These are phyloP conservation scores for Sporothrix inflata DNA, from an alignment of 2,329 filamentous ascomycete genomes.

Conservation along the genomic window DNA sequence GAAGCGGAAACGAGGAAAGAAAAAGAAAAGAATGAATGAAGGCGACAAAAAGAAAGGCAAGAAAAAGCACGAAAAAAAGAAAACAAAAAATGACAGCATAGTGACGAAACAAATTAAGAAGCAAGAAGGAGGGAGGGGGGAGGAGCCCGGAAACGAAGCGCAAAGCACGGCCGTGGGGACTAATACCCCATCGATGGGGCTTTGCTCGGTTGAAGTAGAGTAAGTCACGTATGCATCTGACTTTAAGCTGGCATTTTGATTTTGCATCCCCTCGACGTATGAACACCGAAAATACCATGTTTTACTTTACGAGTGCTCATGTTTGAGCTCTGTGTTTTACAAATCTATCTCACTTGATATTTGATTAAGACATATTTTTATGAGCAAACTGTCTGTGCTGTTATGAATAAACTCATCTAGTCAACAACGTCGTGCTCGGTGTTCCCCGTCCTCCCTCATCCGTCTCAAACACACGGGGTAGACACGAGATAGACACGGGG, in stretches of 20 bases:
- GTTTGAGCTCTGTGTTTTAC: not conserved
- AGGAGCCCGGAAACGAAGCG: not conserved
- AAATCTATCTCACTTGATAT: not conserved
- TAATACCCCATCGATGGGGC: not conserved
- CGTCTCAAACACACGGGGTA: slow-evolving; percentile 9
- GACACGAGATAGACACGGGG: not conserved
- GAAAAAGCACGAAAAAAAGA: not conserved
- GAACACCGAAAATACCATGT: not conserved
- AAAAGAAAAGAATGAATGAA: not conserved
- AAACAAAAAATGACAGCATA: slow-evolving; percentile 12
- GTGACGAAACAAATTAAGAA: slow-evolving; percentile 10
- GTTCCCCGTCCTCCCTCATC: not conserved
- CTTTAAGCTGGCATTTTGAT: not conserved
- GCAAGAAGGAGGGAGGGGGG: not conserved
- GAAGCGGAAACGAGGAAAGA: not conserved
- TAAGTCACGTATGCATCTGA: not conserved
- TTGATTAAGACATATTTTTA: no score
- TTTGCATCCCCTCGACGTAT: not conserved
- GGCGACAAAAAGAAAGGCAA: no score
- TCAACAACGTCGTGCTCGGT: not conserved
- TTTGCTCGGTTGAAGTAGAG: not conserved
- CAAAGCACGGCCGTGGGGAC: not conserved
- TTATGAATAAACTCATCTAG: not conserved
- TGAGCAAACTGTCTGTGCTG: not conserved
- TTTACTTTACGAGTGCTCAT: not conserved